Evolutionary conservation across 116 monocot species (phyloP).

Genomic region (Dioscorea cayenensis): DNA sequence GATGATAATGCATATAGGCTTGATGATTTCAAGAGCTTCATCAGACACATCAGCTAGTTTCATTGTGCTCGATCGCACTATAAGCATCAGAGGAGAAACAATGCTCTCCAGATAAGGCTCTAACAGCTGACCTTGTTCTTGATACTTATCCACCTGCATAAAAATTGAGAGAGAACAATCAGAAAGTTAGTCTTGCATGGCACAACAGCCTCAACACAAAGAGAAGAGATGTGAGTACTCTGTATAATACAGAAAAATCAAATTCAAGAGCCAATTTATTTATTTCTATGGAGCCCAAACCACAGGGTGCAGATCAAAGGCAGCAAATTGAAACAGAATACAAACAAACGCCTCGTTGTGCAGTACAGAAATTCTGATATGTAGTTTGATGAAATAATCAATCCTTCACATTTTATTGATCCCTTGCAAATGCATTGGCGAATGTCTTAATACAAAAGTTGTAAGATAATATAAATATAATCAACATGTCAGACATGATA

Average conservation of each 20-base stretch:
- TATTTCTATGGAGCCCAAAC: not conserved
- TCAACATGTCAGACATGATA: too few species aligned
- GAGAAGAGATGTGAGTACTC: not conserved
- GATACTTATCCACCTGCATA: constrained; percentile 88
- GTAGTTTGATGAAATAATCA: too few species aligned
- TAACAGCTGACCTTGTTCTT: constrained; percentile 91
- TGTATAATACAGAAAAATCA: not conserved
- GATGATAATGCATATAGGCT: constrained; percentile 78
- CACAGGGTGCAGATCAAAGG: not conserved
- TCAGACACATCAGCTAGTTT: constrained; percentile 21
- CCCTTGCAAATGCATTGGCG: too few species aligned
- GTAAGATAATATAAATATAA: too few species aligned
- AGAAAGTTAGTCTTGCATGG: not conserved
- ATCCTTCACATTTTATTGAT: too few species aligned
- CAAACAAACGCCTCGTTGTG: too few species aligned
- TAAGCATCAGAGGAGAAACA: constrained; percentile 69
- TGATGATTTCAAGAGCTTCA: constrained; percentile 54
- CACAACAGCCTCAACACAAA: not conserved
- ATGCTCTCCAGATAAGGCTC: constrained; percentile 90
- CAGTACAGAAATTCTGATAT: too few species aligned
- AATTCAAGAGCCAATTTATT: not conserved
- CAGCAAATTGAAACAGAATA: too few species aligned
- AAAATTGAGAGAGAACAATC: not conserved
- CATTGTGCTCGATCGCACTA: constrained; percentile 58
- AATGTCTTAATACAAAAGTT: too few species aligned